These are phyloP conservation scores for Pseudocercospora cruenta DNA, from an alignment of 2,329 filamentous ascomycete genomes.

Conservation along the genomic window DNA sequence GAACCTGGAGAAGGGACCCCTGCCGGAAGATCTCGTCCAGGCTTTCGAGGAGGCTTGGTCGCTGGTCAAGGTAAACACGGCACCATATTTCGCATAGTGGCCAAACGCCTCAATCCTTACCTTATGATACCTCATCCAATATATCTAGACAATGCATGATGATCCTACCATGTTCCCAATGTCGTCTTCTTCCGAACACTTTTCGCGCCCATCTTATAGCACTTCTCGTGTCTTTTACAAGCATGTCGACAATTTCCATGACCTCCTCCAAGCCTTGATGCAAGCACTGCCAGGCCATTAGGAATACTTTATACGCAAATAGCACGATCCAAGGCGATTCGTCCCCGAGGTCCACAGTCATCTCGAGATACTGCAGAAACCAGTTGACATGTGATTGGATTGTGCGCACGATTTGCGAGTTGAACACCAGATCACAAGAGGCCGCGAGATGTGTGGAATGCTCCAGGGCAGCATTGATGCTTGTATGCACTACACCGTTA, in stretches of 20 bases:
- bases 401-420: background rate
- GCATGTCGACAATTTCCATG: background rate
- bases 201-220: background rate
- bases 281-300: background rate
- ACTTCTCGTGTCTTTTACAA: background rate
- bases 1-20: constrained; percentile 44
- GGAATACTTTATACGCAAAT: background rate
- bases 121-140: background rate
- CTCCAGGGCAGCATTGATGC: no score
- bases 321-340: background rate
- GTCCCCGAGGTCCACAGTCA: background rate
- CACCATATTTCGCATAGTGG: constrained; percentile 1
- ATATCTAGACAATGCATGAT: background rate
- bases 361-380: background rate
- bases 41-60: constrained; percentile 45
- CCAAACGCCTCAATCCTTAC: background rate
- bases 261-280: background rate
- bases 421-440: background rate
- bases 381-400: background rate
- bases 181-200: background rate
- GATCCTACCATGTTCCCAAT: background rate
- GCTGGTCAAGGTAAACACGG: constrained; percentile 1
- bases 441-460: no score
- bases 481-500: no score
- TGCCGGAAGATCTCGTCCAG: constrained; percentile 46